Percentiles rank a stretch among this genome's conserved stretches.
phyloP scores from a whole-genome alignment of 345 rosid genomes.

The Heritiera littoralis region DNA sequence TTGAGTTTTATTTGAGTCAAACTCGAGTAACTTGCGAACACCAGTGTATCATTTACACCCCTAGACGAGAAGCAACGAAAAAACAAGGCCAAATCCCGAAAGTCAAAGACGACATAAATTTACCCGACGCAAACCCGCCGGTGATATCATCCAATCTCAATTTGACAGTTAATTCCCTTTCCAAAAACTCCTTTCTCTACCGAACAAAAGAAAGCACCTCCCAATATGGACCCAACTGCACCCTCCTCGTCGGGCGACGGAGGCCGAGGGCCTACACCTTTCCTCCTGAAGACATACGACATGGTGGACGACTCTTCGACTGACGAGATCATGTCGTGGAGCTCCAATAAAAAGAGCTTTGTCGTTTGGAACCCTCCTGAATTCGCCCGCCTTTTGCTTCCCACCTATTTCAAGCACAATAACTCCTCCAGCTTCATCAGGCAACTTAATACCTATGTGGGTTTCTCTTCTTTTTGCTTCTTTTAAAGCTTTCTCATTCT shows the following conservation, averaged over 20 bases:
- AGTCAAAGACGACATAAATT: too few species aligned
- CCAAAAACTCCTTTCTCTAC: neutral
- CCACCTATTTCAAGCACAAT: conserved; percentile 92
- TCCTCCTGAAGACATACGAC: conserved; percentile 79
- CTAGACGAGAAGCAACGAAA: too few species aligned
- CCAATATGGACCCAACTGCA: conserved; percentile 10
- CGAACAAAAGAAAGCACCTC: too few species aligned
- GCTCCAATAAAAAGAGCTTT: conserved; percentile 66
- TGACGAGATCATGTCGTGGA: conserved; percentile 89
- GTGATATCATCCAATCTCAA: too few species aligned
- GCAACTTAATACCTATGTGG: conserved; percentile 75
- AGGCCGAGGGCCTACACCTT: conserved; percentile 83
- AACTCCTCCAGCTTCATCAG: conserved; percentile 90
- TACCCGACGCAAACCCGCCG: too few species aligned
- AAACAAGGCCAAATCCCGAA: too few species aligned
- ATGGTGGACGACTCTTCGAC: conserved; percentile 85
- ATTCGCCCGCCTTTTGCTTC: conserved; percentile 75
- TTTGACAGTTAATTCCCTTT: too few species aligned
- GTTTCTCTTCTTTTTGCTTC: conserved; percentile 17
- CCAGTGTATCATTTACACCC: too few species aligned
- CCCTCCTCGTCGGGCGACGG: conserved; percentile 31
- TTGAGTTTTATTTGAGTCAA: too few species aligned
- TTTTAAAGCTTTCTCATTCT: neutral
- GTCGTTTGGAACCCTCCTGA: conserved; percentile 95
- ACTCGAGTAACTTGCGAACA: too few species aligned